These are phyloP conservation scores for Erysimum cheiranthoides DNA, from an alignment of 345 rosid species.

Conservation along the genomic window DNA sequence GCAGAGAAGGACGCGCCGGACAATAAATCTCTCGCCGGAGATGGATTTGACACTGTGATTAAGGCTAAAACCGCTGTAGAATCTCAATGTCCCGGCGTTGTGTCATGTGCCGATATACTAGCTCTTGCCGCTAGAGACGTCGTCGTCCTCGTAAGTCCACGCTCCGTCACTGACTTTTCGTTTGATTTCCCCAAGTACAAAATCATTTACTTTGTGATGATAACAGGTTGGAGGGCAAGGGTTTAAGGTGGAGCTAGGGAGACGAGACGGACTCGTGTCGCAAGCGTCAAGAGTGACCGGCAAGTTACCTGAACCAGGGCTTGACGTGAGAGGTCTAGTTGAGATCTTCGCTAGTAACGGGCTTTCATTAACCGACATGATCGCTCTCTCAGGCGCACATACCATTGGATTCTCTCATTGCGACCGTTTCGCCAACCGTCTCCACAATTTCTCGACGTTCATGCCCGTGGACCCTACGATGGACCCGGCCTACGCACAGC, in stretches of 20 bases:
- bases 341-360: constrained; percentile 57
- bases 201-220: background rate
- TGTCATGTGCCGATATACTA: constrained; percentile 87
- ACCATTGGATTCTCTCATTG: constrained; percentile 91
- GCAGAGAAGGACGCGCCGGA: constrained; percentile 87
- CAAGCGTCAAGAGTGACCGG: constrained; percentile 68
- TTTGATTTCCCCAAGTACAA: background rate
- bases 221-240: constrained; percentile 79
- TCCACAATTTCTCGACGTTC: constrained; percentile 65
- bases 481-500: constrained; percentile 56
- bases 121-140: constrained; percentile 88
- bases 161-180: background rate
- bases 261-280: constrained; percentile 75
- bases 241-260: constrained; percentile 79
- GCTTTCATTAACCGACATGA: constrained; percentile 72
- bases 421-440: constrained; percentile 63
- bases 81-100: constrained; percentile 64
- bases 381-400: constrained; percentile 93
- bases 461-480: constrained; percentile 71
- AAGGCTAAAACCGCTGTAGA: constrained; percentile 82
- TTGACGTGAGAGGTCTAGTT: constrained; percentile 54
- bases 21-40: constrained; percentile 87
- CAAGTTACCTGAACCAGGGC: constrained; percentile 72
- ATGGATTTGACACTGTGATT: constrained; percentile 80
- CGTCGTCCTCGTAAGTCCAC: constrained; percentile 63